Base-by-base conservation (phyloP, 306 rosid species). In the Castanea mollissima region DNA sequence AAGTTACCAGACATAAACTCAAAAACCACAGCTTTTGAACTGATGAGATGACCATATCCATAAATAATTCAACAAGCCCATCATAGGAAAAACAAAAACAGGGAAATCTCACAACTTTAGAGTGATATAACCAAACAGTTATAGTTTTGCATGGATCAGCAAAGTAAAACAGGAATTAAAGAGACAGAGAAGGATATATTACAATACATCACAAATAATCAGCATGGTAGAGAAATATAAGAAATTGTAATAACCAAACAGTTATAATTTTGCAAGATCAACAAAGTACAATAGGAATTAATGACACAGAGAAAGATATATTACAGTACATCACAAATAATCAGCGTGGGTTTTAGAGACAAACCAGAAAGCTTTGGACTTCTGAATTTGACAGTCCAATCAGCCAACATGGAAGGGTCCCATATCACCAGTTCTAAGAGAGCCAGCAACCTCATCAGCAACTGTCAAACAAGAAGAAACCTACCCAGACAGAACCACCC, bases 391-490 rank as follows among this genome's bases (percentile, higher is more conserved):
- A 69, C 69, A 71, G 38, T 60, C 27, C 16, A 25, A 69, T 89
- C 88, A 92, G 52, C 98, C 94, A 32, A 89, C 92, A 75, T 87
- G 91, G 71, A 94, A 94, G 44, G 97, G 90, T 54, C 98, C 96
- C 65, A 95, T 85, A 82, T 95, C 99, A 7, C 98, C 98, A 25
- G 98, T 87, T 20, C 97, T 88, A 18, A 90, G 90, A 84, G 98
- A 89, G 68, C 84, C 18, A 8, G 99, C 98, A 73, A 95, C 76
- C 74, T 95, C 99, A 73, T 92, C 97, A 59, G 97, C 99, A 52
- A 92, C 86, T 32, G 87, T 86, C 76, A 95, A 83, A 75, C 97
- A 91, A 4, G 99, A 95, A 83, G 90, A 71, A 60, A 95, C 81
- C 97, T 92, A 95, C 0, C 96, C 97, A 73, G 76, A 74, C 2